Base-by-base conservation (phyloP, 1,139 yeast species). In the Zygosaccharomyces sapae region DNA sequence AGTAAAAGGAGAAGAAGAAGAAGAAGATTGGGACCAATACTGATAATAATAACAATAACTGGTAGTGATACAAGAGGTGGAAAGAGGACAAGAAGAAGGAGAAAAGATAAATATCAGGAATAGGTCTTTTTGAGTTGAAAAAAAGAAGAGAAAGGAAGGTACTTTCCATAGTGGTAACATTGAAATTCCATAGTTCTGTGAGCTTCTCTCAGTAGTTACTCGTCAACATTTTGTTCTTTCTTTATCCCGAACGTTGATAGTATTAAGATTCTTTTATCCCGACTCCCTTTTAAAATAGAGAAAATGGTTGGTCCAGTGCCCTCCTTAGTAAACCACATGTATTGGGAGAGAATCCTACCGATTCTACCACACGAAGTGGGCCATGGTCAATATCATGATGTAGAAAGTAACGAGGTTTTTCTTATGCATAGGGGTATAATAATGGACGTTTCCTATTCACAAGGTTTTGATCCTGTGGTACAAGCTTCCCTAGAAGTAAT, bases 361-460 rank as follows among this genome's bases (percentile, higher is more conserved):
- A 27, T 58, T 12, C 43, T 58, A 9, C 62, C 62, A 3, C 44
- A 55, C 4, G 55, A 53, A 43, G 55, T 61, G n/a, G 46, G 45
- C n/a, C 47, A 46, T 13, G 36, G 39, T 36, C 48, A 51, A 8
- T 59, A 58, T 36, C 39, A 50, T 3, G 63, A 61, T 22, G 66
- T 62, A 7, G 67, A 62, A 38, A 40, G 49, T 3, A 55, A 58
- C 35, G 55, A 55, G 10, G 47, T 49, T 19, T 62, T 51, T 42
- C 37, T 49, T 20, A 47, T 55, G 40, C 53, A 58, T 37, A 49
- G 65, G 25, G 50, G 57, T 2, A 50, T 62, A 2, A 41, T 61
- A 12, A 44, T 62, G 48, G 61, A 55, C 45, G 48, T 56, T 20
- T 52, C 59, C 12, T 43, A 56, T 3, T 44, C 58, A 3, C 56